phyloP scores from a whole-genome alignment of 257 asterid genomes.

The Solanum appendiculatum region DNA sequence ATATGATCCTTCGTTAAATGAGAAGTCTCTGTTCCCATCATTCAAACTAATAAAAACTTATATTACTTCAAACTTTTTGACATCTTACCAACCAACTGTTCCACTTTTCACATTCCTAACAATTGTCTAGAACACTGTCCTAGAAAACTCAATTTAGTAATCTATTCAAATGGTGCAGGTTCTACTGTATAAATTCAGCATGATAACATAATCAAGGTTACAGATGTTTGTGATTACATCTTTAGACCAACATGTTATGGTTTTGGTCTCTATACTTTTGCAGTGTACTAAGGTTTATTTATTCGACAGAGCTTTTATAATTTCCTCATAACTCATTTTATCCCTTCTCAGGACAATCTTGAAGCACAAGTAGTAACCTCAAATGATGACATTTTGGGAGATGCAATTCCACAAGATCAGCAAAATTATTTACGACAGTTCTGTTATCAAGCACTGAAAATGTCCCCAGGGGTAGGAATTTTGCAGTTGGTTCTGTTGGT shows the following conservation, averaged over 20 bases:
- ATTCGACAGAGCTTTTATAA: neutral
- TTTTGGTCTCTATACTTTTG: neutral
- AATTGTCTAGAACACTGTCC: neutral
- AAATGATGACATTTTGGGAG: conserved; percentile 90
- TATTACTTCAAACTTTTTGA: neutral
- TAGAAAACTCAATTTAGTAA: neutral
- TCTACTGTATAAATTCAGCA: neutral
- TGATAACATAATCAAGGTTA: neutral
- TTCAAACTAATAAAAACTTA: neutral
- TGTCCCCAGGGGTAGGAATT: conserved; percentile 55
- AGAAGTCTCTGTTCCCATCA: neutral
- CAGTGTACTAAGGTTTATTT: neutral
- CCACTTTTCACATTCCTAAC: neutral
- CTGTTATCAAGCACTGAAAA: conserved; percentile 69
- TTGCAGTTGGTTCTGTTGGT: neutral
- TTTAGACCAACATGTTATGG: neutral
- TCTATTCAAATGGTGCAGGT: neutral
- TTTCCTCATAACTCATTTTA: neutral
- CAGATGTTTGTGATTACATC: neutral
- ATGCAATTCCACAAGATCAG: conserved; percentile 75
- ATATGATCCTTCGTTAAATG: neutral
- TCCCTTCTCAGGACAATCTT: conserved; percentile 52
- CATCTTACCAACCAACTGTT: neutral
- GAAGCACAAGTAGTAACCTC: conserved; percentile 47
- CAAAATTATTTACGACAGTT: conserved; percentile 57